These are phyloP conservation scores for Leishmania aethiopica DNA, from an alignment of 208 protist species.

Conservation along the genomic window DNA sequence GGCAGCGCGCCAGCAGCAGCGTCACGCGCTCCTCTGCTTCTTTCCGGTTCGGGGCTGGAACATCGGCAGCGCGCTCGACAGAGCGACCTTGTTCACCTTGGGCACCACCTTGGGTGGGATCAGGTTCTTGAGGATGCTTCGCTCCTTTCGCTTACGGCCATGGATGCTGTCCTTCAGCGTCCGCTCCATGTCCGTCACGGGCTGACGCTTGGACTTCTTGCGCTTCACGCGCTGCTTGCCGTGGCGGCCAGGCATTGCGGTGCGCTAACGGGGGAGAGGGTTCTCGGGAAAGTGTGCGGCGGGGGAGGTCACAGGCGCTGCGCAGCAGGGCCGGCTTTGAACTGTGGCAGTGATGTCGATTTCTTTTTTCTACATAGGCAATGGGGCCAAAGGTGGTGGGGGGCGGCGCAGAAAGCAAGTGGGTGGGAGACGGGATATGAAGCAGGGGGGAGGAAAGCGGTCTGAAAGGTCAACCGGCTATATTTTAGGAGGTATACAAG, in stretches of 20 bases:
- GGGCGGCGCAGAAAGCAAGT: not conserved
- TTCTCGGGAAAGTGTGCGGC: not conserved
- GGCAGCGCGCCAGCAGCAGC: not conserved
- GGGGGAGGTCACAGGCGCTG: not conserved
- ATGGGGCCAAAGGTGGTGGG: not conserved
- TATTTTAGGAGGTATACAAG: not conserved
- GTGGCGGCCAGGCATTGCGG: constrained; percentile 80
- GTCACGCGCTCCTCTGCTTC: not conserved
- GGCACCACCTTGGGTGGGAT: constrained; percentile 70
- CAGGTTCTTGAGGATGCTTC: constrained; percentile 74
- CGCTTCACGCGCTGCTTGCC: constrained; percentile 90
- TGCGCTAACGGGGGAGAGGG: not conserved
- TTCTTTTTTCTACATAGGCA: not conserved
- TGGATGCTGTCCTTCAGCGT: constrained; percentile 92
- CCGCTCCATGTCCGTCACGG: constrained; percentile 85
- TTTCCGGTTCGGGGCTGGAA: constrained; percentile 49
- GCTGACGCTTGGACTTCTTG: constrained; percentile 85
- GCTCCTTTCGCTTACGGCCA: constrained; percentile 78
- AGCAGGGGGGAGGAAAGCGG: not conserved
- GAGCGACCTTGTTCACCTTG: constrained; percentile 61
- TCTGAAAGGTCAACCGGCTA: not conserved
- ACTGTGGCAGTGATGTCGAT: not conserved
- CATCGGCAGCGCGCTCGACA: constrained; percentile 78
- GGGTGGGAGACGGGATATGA: not conserved
- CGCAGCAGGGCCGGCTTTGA: not conserved